Base-by-base conservation (phyloP, 495 filamentous ascomycete species). In the Achaetomiella virescens region DNA sequence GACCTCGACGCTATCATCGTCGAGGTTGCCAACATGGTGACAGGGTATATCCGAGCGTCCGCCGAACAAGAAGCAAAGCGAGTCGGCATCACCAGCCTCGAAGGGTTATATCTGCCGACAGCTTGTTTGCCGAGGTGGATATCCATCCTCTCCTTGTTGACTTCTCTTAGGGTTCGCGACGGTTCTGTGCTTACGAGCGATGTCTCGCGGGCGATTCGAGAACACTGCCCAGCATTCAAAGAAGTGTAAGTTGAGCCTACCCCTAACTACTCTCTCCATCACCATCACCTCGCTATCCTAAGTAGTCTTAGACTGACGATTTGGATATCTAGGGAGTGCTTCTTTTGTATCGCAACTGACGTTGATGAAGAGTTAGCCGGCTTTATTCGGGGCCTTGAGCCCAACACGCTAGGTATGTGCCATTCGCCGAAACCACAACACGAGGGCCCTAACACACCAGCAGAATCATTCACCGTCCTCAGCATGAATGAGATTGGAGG, bases 201-300 rank as follows among this genome's bases (percentile, higher is more conserved):
- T 38, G 72, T 74, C 7, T 78, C 77, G 14, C 64, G 65, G 9
- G 72, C 78, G n/a, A 78, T 91, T 29, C 65, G 70, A 15, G 57
- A 73, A 36, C 71, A 79, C 61, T 91, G 86, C 55, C 81, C 78
- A 3, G 61, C 75, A 10, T 86, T 91, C 60, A 73, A 79, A 40
- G 72, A 78, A 29, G 61, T 91, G 64, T 66, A 58, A 35, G 62
- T 57, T 33, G 9, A 22, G 40, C 12, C 36, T 24, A 18, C 38
- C 29, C 18, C 22, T 52, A 36, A 3, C 5, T 5, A 2, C 25
- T 3, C 10, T 47, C 1, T n/a, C n/a, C n/a, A n/a, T n/a, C n/a
- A n/a, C n/a, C n/a, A n/a, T n/a, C n/a, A n/a, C n/a, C n/a, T n/a
- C 12, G 9, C 37, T 42, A 8, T 31, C 8, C 15, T 21, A 1